A percentile compares a stretch with the other conserved stretches of the same genome.
phyloP scores from a whole-genome alignment of 1,284 basidiomycete genomes.

The Wolfiporia cocos region DNA sequence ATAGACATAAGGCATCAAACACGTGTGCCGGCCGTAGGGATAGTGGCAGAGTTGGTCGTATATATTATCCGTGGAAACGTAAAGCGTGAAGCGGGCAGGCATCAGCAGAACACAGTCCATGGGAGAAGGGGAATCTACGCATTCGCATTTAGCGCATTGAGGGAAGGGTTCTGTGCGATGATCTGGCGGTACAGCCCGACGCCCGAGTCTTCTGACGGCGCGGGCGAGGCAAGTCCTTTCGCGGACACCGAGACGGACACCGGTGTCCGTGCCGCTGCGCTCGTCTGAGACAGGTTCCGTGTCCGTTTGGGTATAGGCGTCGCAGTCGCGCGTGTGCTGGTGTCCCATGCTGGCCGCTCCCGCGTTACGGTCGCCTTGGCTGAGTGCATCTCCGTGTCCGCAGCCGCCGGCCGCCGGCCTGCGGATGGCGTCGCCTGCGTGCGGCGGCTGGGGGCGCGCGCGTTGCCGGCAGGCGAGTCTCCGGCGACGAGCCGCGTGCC shows the following conservation, averaged over 20 bases:
- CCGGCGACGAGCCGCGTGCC: slow-evolving; percentile 63
- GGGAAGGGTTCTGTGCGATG: slow-evolving; percentile 63
- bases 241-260: slow-evolving; percentile 32
- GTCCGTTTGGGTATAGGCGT: slow-evolving; percentile 43
- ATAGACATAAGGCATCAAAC: slow-evolving; percentile 22
- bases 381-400: slow-evolving; percentile 56
- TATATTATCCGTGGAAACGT: slow-evolving; percentile 17
- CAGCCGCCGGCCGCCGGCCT: slow-evolving; percentile 38
- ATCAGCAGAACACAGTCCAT: slow-evolving; percentile 6
- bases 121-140: slow-evolving; percentile 22
- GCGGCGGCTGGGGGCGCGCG: slow-evolving; percentile 60
- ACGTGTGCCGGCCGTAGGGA: slow-evolving; percentile 17
- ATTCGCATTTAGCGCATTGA: slow-evolving; percentile 38
- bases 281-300: slow-evolving; percentile 69
- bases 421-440: slow-evolving; percentile 45
- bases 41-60: slow-evolving; percentile 22
- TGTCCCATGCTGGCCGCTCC: slow-evolving; percentile 57
- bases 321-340: slow-evolving; percentile 43
- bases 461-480: slow-evolving; percentile 33
- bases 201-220: slow-evolving; percentile 79
- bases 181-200: slow-evolving; percentile 77
- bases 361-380: slow-evolving; percentile 59
- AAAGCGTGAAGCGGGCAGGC: slow-evolving; percentile 15
- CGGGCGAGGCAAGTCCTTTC: slow-evolving; percentile 61
- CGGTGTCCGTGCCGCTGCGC: slow-evolving; percentile 38